Evolutionary conservation across 371 early-diverging fungal species (phyloP), one percentile per base, ranked within the genome.

Genomic region (Mortierella sp.): DNA sequence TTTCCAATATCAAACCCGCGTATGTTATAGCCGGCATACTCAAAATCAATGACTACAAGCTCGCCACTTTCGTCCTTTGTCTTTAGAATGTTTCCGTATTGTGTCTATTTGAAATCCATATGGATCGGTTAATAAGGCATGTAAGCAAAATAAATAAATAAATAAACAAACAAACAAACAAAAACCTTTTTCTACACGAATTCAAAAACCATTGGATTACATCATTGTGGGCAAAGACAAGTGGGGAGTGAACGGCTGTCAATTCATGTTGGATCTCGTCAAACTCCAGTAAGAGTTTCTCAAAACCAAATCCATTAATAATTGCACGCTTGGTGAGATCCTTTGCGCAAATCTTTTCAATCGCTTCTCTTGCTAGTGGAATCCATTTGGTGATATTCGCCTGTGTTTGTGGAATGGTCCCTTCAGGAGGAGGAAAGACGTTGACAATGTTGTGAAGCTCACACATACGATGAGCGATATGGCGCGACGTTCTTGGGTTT

Each of bases 171-270:
- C 2, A 24, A 26, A 12, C 12, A 9, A 24, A 55, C 16, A 6
- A 26, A 55, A 55, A 1, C 9, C n/a, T 22, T 52, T 24, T 30
- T 20, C 43, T 35, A 26, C 1, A 8, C 57, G 22, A 43, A 22
- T 9, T 6, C 35, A n/a, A n/a, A 49, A 43, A 30, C 20, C 20
- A 43, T 55, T 20, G 52, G 26, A 47, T 88, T 90, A 94, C 92
- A 80, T 95, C 96, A 70, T 94, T 95, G 78, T 96, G 96, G 1
- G 91, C 92, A 84, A 96, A 95, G 22, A 96, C 95, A 14, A 93
- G 72, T 0, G 95, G 94, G 1, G 90, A 89, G 1, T 86, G 75
- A 0, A 89, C 66, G 0, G 59, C 55, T 8, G 61, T 62, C 12
- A 93, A 68, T 9, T 85, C 72, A 2, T 47, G 63, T 28, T 87